Evolutionary conservation across 768 basidiomycete species (phyloP).

Genomic region (Pholiota molesta): DNA sequence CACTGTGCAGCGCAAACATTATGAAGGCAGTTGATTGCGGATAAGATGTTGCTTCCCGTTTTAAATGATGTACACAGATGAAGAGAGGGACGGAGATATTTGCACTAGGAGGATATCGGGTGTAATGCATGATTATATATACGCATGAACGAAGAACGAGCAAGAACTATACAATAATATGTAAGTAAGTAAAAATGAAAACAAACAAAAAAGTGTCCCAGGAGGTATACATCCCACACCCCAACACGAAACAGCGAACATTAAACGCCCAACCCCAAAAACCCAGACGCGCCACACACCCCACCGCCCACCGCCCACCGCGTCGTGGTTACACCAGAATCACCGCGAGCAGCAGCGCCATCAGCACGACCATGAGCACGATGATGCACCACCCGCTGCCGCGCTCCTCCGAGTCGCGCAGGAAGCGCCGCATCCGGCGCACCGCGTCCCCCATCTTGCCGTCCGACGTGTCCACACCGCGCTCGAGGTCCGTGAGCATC

Average conservation of each 20-base stretch:
- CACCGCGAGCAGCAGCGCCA: conserved; percentile 76
- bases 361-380: conserved; percentile 79
- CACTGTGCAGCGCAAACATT: too few species aligned
- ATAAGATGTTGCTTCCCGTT: too few species aligned
- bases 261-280: too few species aligned
- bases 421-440: conserved; percentile 74
- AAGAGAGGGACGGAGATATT: too few species aligned
- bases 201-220: neutral
- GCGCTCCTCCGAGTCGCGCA: conserved; percentile 87
- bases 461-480: conserved; percentile 71
- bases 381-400: conserved; percentile 91
- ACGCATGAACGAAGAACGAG: too few species aligned
- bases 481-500: conserved; percentile 78
- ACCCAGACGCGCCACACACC: too few species aligned
- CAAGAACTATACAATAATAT: too few species aligned
- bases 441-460: conserved; percentile 66
- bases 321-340: conserved; percentile 49
- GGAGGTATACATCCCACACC: neutral
- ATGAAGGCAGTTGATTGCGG: too few species aligned
- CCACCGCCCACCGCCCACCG: neutral
- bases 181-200: neutral
- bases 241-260: neutral
- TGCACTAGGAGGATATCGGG: too few species aligned
- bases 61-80: too few species aligned
- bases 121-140: too few species aligned